Evolutionary conservation across 495 filamentous ascomycete species (phyloP).

Genomic region (Cairneyella variabilis): DNA sequence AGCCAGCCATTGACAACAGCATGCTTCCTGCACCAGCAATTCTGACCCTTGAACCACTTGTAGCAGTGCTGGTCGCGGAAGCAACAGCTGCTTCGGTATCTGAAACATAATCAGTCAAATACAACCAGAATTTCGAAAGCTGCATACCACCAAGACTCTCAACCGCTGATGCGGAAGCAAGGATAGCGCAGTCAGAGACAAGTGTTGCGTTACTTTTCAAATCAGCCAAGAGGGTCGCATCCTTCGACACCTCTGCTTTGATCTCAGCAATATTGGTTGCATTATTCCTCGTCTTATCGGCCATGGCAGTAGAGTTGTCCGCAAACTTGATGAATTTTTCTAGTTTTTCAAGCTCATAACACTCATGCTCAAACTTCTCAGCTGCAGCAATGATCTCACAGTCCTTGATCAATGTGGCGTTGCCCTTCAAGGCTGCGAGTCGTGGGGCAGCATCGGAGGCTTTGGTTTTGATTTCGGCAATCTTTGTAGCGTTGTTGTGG

Average conservation of each 20-base stretch:
- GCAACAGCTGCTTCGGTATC: no score
- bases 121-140: no score
- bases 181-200: no score
- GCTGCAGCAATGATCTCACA: constrained; percentile 10
- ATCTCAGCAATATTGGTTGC: constrained; percentile 5
- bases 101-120: no score
- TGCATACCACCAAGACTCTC: no score
- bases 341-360: not conserved
- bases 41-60: no score
- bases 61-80: no score
- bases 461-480: constrained; percentile 6
- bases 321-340: constrained; percentile 1
- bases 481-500: constrained; percentile 13
- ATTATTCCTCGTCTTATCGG: constrained; percentile 5
- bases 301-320: constrained; percentile 1
- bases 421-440: constrained; percentile 1
- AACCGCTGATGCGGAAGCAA: no score
- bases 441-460: constrained; percentile 1
- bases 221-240: not conserved
- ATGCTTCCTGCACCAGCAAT: no score
- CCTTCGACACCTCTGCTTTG: not conserved
- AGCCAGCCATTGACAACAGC: no score
- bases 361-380: not conserved
- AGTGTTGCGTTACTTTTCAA: constrained; percentile 10
- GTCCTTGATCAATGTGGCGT: not conserved